phyloP scores from a whole-genome alignment of 2,329 filamentous ascomycete species.

The Dothideomycetes sp. region DNA sequence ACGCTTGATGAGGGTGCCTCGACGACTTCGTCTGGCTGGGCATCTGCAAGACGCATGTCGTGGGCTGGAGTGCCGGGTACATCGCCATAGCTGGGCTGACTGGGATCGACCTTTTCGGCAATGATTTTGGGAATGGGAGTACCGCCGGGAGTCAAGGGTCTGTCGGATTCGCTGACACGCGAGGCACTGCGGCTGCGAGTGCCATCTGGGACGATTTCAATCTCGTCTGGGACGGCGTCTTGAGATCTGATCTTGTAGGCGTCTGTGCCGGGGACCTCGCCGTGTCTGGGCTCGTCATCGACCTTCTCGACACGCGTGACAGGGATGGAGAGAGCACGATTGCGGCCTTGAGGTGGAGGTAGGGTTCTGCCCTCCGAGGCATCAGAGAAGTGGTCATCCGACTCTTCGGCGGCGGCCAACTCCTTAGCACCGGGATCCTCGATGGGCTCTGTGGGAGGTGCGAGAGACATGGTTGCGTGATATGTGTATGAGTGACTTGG shows the following conservation, averaged over 20 bases:
- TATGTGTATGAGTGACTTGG: background rate
- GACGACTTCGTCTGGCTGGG: conserved; percentile 49
- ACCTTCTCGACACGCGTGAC: conserved; percentile 55
- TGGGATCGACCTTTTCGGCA: conserved; percentile 52
- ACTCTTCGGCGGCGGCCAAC: conserved; percentile 24
- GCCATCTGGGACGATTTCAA: conserved; percentile 47
- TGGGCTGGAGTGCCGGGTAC: conserved; percentile 52
- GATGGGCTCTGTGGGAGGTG: conserved; percentile 20
- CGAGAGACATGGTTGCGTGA: conserved; percentile 13
- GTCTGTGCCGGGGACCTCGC: conserved; percentile 52
- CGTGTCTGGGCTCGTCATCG: conserved; percentile 49
- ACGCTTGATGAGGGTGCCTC: conserved; percentile 36
- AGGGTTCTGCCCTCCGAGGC: conserved; percentile 48
- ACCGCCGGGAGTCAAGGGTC: conserved; percentile 42
- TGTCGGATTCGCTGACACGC: conserved; percentile 33
- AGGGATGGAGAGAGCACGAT: conserved; percentile 33
- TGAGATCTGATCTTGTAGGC: conserved; percentile 49
- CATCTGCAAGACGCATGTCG: conserved; percentile 48
- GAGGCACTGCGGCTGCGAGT: conserved; percentile 28
- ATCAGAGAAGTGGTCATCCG: conserved; percentile 57
- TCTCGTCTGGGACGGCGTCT: conserved; percentile 55
- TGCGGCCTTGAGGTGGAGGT: conserved; percentile 31
- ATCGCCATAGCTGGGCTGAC: conserved; percentile 49
- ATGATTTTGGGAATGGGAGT: conserved; percentile 49
- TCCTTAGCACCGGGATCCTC: conserved; percentile 23